Percentiles rank a stretch among this genome's conserved stretches.
Evolutionary conservation across 1,284 basidiomycete species (phyloP).

Genomic region (Cutaneotrichosporon sp.): DNA sequence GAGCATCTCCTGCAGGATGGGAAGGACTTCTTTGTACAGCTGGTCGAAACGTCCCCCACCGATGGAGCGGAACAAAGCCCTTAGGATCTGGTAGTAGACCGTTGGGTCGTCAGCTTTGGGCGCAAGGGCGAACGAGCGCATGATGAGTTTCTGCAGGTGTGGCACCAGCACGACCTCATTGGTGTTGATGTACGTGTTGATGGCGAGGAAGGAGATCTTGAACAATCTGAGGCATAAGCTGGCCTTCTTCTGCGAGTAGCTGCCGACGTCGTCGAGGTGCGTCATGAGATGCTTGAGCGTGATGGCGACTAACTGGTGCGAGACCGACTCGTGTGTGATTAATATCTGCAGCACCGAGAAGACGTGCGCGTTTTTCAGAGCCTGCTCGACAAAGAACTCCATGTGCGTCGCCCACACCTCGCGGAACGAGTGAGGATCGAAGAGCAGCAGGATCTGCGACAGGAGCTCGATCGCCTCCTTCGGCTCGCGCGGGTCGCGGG

Average conservation of each 20-base stretch:
- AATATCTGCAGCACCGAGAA: slow-evolving; percentile 84
- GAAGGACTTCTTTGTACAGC: slow-evolving; percentile 94
- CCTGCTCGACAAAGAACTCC: slow-evolving; percentile 78
- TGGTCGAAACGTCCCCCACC: slow-evolving; percentile 96
- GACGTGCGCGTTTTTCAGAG: slow-evolving; percentile 73
- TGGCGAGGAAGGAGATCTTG: slow-evolving; percentile 94
- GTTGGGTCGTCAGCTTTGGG: slow-evolving; percentile 86
- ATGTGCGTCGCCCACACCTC: slow-evolving; percentile 92
- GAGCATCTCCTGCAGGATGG: slow-evolving; percentile 93
- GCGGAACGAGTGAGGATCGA: slow-evolving; percentile 87
- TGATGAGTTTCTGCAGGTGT: slow-evolving; percentile 89
- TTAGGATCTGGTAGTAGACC: slow-evolving; percentile 92
- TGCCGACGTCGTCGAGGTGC: slow-evolving; percentile 78
- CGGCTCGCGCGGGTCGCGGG: slow-evolving; percentile 70
- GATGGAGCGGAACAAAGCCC: slow-evolving; percentile 93
- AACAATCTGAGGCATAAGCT: slow-evolving; percentile 84
- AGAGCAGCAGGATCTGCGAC: slow-evolving; percentile 70
- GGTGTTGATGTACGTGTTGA: slow-evolving; percentile 69
- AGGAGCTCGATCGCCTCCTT: slow-evolving; percentile 88
- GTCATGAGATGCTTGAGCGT: slow-evolving; percentile 84
- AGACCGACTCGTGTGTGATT: slow-evolving; percentile 79
- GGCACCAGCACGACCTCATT: slow-evolving; percentile 93
- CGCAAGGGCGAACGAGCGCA: slow-evolving; percentile 94
- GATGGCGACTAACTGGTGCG: slow-evolving; percentile 88
- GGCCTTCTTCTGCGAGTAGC: slow-evolving; percentile 73